A percentile compares a stretch with the other conserved stretches of the same genome.
phyloP scores from a whole-genome alignment of 1,284 basidiomycete species.

The Ustilago xerochloae region DNA sequence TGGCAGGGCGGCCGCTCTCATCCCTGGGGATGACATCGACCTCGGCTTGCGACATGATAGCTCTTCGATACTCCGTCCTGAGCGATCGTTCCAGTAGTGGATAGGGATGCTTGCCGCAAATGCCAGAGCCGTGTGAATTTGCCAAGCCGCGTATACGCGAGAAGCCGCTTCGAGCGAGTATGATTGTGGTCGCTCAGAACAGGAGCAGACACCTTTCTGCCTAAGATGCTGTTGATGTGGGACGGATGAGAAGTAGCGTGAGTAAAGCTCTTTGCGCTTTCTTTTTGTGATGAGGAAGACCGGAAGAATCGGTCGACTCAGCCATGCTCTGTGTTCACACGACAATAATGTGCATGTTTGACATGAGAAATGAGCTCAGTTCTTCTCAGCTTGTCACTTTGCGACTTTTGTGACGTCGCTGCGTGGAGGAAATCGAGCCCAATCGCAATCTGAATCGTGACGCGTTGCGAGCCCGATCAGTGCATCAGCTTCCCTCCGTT shows the following conservation, averaged over 20 bases:
- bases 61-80: neutral
- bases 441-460: neutral
- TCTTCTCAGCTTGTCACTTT: neutral
- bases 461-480: no score
- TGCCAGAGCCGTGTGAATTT: no score
- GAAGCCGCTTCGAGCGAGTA: neutral
- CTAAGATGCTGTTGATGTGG: no score
- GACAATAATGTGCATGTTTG: neutral
- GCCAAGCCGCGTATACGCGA: neutral
- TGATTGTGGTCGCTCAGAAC: no score
- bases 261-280: neutral
- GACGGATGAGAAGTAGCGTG: no score
- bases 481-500: no score
- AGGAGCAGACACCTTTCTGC: no score
- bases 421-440: neutral
- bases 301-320: neutral
- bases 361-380: neutral
- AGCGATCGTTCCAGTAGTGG: no score
- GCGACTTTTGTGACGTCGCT: neutral
- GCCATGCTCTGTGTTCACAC: neutral
- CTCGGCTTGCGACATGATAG: conserved; percentile 24
- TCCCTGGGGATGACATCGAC: neutral
- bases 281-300: neutral
- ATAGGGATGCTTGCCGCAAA: no score
- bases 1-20: conserved; percentile 1